Evolutionary conservation across 768 basidiomycete genomes (phyloP), one percentile per base, ranked within the genome.

Genomic region (Thelephora ganbajun): DNA sequence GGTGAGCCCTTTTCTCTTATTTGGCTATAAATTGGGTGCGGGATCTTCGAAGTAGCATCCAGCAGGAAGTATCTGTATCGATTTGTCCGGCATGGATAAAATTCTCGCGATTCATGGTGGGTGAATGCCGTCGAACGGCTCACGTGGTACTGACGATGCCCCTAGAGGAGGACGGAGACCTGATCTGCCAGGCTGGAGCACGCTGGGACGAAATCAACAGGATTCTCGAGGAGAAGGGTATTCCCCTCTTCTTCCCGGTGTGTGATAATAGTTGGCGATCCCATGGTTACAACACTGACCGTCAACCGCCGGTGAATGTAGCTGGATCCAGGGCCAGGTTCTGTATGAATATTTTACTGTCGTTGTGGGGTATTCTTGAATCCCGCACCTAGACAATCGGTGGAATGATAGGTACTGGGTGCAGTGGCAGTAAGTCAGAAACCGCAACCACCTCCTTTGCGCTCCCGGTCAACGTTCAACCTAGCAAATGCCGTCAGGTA

Each of bases 381-480:
- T 3, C 12, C 9, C 47, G 14, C 2, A 44, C 20, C 23, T 45
- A 83, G 69, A 87, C 86, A 12, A 86, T 90, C 51, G 89, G 88
- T 11, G 87, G 89, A 5, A 91, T 90, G 87, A 79, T 86, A 45
- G 80, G 80, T 7, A 92, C 88, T 1, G 86, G 87, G 7, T 91
- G 87, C 56, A 81, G 78, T 44, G 88, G 87, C 45, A 90, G 88
- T 74, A 64, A 71, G 75, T 70, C 9, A 2, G 22, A 41, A 16
- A 41, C 39, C 39, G 39, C 16, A 22, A 18, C 22, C 5, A 19
- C 5, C 5, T 37, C 14, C 14, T 5, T 37, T 37, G 4, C 16
- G 35, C 22, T 34, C 11, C 13, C 43, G 7, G 34, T 50, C 44
- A 35, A 12, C 14, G 14, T 19, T 1, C 23, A 22, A 37, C 46